A percentile compares a stretch with the other conserved stretches of the same genome.
Evolutionary conservation across 2,329 filamentous ascomycete genomes (phyloP).

Genomic region (Davidsoniella australis): DNA sequence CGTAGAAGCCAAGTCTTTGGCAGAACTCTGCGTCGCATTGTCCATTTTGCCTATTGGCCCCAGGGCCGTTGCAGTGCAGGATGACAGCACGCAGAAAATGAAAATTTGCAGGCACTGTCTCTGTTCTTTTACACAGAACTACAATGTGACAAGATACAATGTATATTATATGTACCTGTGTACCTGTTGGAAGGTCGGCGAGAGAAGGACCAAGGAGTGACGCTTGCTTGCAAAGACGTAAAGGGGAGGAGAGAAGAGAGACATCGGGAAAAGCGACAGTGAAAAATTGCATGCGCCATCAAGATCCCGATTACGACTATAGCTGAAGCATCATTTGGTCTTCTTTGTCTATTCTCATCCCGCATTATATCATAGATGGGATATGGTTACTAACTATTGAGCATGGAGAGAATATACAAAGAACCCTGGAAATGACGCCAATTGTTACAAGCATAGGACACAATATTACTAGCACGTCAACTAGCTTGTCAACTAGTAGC

Average conservation of each 20-base stretch:
- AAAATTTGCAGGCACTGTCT: background rate
- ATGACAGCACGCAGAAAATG: background rate
- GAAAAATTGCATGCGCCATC: background rate
- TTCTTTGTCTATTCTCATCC: background rate
- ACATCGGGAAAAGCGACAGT: background rate
- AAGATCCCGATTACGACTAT: too few relatives aligned
- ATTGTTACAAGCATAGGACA: too few relatives aligned
- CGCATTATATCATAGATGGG: too few relatives aligned
- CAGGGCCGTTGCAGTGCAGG: constrained; percentile 1
- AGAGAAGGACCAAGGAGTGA: background rate
- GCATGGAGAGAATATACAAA: too few relatives aligned
- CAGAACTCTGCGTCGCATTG: background rate
- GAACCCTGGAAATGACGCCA: too few relatives aligned
- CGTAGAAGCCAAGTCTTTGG: constrained; percentile 9
- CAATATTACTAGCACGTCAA: too few relatives aligned
- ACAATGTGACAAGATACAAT: too few relatives aligned
- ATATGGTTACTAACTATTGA: too few relatives aligned
- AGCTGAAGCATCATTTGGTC: background rate
- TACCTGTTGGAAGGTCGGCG: background rate
- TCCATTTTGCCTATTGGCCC: background rate
- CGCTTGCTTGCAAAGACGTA: background rate
- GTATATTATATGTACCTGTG: too few relatives aligned
- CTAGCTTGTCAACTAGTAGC: too few relatives aligned
- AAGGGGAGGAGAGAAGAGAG: background rate
- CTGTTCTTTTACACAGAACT: background rate